Evolutionary conservation across 2,329 filamentous ascomycete genomes (phyloP).

Genomic region (Fusarium tanahbumbuense): DNA sequence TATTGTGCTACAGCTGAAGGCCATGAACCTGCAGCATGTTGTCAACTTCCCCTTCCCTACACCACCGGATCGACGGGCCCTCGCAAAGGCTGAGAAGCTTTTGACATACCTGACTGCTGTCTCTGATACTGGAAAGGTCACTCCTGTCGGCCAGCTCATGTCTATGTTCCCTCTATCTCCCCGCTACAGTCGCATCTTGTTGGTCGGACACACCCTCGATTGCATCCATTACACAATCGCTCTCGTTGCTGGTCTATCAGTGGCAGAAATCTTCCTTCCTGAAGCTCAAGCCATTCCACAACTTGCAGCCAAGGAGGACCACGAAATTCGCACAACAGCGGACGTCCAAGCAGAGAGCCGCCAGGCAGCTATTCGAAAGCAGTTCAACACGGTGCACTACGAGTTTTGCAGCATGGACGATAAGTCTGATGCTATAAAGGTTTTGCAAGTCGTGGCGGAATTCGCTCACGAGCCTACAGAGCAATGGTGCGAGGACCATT

Average conservation of each 20-base stretch:
- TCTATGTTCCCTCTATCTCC: conserved; percentile 91
- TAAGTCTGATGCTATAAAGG: conserved; percentile 87
- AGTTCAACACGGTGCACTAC: conserved; percentile 77
- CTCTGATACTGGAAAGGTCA: conserved; percentile 77
- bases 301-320: conserved; percentile 59
- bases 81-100: conserved; percentile 87
- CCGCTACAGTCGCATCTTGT: conserved; percentile 89
- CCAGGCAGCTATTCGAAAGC: conserved; percentile 70
- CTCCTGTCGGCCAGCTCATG: conserved; percentile 81
- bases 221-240: conserved; percentile 89
- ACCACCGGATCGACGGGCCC: conserved; percentile 78
- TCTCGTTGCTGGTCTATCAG: conserved; percentile 87
- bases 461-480: conserved; percentile 81
- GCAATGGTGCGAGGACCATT: conserved; percentile 83
- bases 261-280: conserved; percentile 86
- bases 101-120: conserved; percentile 88
- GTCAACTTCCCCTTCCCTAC: conserved; percentile 97
- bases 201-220: conserved; percentile 84
- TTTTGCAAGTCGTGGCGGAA: conserved; percentile 87
- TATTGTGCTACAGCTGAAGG: conserved; percentile 92
- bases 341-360: conserved; percentile 78
- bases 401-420: conserved; percentile 85
- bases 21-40: conserved; percentile 90
- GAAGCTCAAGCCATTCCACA: conserved; percentile 79
- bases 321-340: conserved; percentile 68